A percentile compares a stretch with the other conserved stretches of the same genome.
Evolutionary conservation across 2,329 filamentous ascomycete genomes (phyloP).

Genomic region (Apiospora hydei): DNA sequence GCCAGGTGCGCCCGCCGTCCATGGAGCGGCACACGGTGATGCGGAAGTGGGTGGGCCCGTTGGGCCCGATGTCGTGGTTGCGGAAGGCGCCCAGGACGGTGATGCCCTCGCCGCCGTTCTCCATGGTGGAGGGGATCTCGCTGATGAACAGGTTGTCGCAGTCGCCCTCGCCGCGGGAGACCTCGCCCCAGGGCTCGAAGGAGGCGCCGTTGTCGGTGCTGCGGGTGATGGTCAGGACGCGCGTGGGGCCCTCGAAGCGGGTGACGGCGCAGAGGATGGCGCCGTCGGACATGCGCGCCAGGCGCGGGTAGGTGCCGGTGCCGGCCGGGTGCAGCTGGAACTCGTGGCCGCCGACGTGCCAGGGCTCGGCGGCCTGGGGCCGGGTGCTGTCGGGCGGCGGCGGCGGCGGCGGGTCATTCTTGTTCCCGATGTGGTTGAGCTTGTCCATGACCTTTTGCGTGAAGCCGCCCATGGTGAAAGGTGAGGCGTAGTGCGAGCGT

Average conservation of each 20-base stretch:
- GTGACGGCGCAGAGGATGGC: conserved; percentile 55
- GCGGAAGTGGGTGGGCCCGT: conserved; percentile 50
- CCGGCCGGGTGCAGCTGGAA: conserved; percentile 49
- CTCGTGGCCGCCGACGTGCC: conserved; percentile 35
- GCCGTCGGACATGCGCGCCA: conserved; percentile 52
- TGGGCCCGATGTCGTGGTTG: conserved; percentile 51
- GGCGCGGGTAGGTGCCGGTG: conserved; percentile 55
- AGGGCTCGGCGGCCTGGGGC: neutral
- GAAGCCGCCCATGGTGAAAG: conserved; percentile 18
- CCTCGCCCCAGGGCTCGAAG: conserved; percentile 51
- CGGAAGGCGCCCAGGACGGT: conserved; percentile 55
- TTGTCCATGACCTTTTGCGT: conserved; percentile 28
- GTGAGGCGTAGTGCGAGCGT: neutral
- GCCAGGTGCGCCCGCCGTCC: conserved; percentile 52
- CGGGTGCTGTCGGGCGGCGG: conserved; percentile 12
- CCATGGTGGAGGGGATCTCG: conserved; percentile 42
- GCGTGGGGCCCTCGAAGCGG: conserved; percentile 45
- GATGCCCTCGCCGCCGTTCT: conserved; percentile 30
- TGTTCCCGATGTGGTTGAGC: conserved; percentile 27
- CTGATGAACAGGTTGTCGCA: conserved; percentile 56
- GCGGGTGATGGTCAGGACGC: conserved; percentile 50
- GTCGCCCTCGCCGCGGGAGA: conserved; percentile 51
- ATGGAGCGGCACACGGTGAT: conserved; percentile 57
- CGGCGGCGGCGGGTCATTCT: conserved; percentile 1
- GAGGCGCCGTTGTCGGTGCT: conserved; percentile 51